Base-by-base conservation (phyloP, 257 asterid genomes). In the Scutellaria galericulata region DNA sequence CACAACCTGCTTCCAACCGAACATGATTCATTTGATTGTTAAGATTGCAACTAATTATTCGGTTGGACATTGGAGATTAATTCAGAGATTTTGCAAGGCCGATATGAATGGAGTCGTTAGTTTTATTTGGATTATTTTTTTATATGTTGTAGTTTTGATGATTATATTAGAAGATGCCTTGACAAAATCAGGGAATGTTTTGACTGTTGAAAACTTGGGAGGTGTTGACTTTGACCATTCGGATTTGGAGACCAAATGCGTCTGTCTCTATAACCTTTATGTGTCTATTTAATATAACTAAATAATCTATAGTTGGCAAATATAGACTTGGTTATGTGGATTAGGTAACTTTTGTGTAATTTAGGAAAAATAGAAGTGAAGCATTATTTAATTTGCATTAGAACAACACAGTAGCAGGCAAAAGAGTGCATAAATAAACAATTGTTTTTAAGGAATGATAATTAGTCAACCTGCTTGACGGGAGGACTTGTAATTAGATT, bases 171-270 rank as follows among this genome's bases (percentile, higher is more conserved):
- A 69, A 51, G 58, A 40, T 54, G 22, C 76, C 7, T 0, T 7
- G 0, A 5, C n/a, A 31, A 9, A n/a, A 14, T 14, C 14, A 9
- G 7, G 31, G 64, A 35, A 31, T 47, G 1, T 37, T 52, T 60
- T 71, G 76, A 60, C 73, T 24, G 70, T 7, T 77, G 44, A 64
- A 54, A 31, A 1, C 2, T 55, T 77, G n/a, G 9, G 54, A 47
- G 18, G 5, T 5, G 9, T 48, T 41, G 70, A 72, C 81, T 64
- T 15, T 39, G 65, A 58, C 55, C 45, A 9, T 42, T n/a, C n/a
- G 22, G 13, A 13, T 37, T 54, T 44, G 71, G 56, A 59, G 68
- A 40, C 57, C 18, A 58, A 66, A 40, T 66, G 7, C 37, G 24
- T 10, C 39, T 47, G 13, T 18, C 14, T 13, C 6, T 22, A 10